Base-by-base conservation (phyloP, 495 filamentous ascomycete genomes). In the Parathielavia appendiculata region DNA sequence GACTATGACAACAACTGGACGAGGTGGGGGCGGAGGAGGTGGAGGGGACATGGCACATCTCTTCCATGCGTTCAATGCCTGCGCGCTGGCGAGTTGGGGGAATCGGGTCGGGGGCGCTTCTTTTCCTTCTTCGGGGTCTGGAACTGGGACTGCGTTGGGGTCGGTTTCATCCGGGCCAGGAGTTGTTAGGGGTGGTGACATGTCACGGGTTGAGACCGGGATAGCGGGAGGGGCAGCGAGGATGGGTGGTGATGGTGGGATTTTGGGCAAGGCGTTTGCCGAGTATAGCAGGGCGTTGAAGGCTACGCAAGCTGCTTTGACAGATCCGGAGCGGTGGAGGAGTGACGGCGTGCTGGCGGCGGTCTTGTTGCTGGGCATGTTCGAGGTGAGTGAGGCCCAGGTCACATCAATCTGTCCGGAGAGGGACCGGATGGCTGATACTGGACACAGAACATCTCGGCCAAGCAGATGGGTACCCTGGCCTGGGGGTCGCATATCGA, bases 351-450 rank as follows among this genome's bases (percentile, higher is more conserved):
- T 82, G 13, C 66, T 89, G n/a, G 79, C 83, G 30, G 75, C 83
- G 0, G 79, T 88, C 22, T 69, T 89, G 40, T 63, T 87, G 30
- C 70, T 88, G 44, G 82, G 81, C 0, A 77, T 83, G n/a, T 88
- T 83, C 56, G 85, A 88, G 77, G 83, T 85, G 61, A 41, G 72
- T 5, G 23, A 17, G 26, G 26, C n/a, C n/a, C n/a, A n/a, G n/a
- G n/a, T n/a, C n/a, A n/a, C n/a, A n/a, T n/a, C n/a, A n/a, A n/a
- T 20, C 9, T 11, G 32, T 34, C 3, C 34, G 23, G 22, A 40
- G 46, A 45, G 44, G 22, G 1, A 35, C 0, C 10, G 35, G 20
- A 0, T 20, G 35, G 35, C 47, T 73, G 2, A 75, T 72, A 3
- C 75, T 70, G 72, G 40, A 61, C n/a, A 73, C 19, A 77, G 73